Percentiles rank a stretch among this genome's conserved stretches.
Conservation (phyloP, 2,329 filamentous ascomycete species). For the Grosmannia serpens region DNA sequence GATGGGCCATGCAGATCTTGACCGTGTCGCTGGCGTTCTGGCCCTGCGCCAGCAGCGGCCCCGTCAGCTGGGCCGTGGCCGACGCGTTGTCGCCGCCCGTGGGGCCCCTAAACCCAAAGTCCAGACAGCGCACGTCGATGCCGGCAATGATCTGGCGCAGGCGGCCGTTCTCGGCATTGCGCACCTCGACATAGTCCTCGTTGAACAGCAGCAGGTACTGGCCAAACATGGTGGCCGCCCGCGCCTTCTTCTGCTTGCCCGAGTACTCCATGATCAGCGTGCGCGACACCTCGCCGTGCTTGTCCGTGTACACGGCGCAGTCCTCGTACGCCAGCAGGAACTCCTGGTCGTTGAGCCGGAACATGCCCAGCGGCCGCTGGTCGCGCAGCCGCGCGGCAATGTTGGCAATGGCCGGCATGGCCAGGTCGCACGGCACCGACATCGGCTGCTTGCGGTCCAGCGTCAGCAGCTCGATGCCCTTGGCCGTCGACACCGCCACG, state of each 20-base stretch:
- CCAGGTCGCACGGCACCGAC: conserved; percentile 74
- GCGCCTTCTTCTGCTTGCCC: conserved; percentile 69
- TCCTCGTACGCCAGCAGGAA: conserved; percentile 92
- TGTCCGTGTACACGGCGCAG: conserved; percentile 95
- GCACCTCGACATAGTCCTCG: conserved; percentile 90
- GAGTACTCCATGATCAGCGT: conserved; percentile 98
- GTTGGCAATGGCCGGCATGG: conserved; percentile 64
- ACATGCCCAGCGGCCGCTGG: conserved; percentile 88
- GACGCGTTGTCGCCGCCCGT: conserved; percentile 30
- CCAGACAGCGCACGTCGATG: conserved; percentile 77
- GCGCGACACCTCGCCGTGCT: conserved; percentile 89
- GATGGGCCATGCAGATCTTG: conserved; percentile 93
- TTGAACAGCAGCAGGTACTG: conserved; percentile 91
- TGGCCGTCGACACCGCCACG: conserved; percentile 79
- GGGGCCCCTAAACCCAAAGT: conserved; percentile 63
- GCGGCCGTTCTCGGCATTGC: conserved; percentile 91
- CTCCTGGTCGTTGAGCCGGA: conserved; percentile 81
- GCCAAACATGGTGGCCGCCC: conserved; percentile 77
- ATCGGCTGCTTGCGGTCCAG: conserved; percentile 95
- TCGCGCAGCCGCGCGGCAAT: conserved; percentile 76
- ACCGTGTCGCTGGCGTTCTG: conserved; percentile 58
- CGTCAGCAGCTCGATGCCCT: conserved; percentile 91
- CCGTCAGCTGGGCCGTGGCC: conserved; percentile 13
- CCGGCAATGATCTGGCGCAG: conserved; percentile 90
- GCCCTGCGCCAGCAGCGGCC: conserved; percentile 7